A percentile compares a stretch with the other conserved stretches of the same genome.
phyloP scores from a whole-genome alignment of 148 eudicot genomes.

The Rhododendron simsii region DNA sequence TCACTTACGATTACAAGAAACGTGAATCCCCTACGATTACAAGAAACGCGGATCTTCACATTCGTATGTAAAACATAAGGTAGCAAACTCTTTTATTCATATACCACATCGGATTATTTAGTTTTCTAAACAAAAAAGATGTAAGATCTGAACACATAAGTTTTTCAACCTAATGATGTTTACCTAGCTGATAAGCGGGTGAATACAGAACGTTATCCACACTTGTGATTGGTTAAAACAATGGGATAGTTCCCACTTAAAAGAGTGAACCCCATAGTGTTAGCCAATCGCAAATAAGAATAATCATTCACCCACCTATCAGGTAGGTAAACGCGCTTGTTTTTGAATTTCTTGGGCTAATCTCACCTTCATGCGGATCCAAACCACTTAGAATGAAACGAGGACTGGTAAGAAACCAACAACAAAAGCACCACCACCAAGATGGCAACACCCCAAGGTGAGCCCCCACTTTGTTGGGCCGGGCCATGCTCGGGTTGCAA shows the following conservation, averaged over 20 bases:
- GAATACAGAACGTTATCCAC: not conserved
- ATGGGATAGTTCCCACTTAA: not conserved
- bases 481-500: not conserved
- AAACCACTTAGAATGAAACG: conserved; percentile 48
- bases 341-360: not conserved
- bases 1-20: not conserved
- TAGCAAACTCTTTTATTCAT: not conserved
- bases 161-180: not conserved
- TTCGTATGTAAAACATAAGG: not conserved
- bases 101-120: not conserved
- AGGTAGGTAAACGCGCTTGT: not conserved
- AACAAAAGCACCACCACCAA: conserved; percentile 39
- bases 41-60: not conserved
- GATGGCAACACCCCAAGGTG: conserved; percentile 51
- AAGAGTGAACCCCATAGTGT: not conserved
- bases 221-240: not conserved
- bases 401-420: conserved; percentile 46
- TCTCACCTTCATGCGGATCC: conserved; percentile 15
- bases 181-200: not conserved
- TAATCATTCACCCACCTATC: not conserved
- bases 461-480: conserved; percentile 11
- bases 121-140: not conserved
- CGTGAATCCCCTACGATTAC: not conserved
- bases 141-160: no score
- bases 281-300: not conserved